phyloP scores from a whole-genome alignment of 2,329 filamentous ascomycete species.

The Pestalotiopsis sp. region DNA sequence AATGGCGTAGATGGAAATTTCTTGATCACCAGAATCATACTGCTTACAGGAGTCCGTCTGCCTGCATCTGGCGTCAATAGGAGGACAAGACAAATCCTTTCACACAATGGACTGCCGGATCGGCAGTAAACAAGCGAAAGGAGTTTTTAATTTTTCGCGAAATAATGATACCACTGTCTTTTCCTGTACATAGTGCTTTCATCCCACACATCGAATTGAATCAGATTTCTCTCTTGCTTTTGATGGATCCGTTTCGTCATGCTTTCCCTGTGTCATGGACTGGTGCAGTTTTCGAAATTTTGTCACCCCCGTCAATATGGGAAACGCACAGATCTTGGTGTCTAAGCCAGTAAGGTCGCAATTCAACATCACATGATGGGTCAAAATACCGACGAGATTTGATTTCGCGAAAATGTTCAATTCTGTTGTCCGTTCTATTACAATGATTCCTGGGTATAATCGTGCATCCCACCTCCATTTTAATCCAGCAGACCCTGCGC shows the following conservation, averaged over 20 bases:
- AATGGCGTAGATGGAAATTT: constrained; percentile 5
- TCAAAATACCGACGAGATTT: not conserved
- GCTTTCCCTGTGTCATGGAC: not conserved
- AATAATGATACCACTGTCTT: not conserved
- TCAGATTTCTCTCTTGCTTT: not conserved
- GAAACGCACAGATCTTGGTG: not conserved
- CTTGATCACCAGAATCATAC: not conserved
- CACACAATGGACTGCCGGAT: not conserved
- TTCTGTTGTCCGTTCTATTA: not conserved
- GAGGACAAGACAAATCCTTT: not conserved
- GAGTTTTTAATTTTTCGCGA: not conserved
- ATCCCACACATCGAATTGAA: not conserved
- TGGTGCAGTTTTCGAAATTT: not conserved
- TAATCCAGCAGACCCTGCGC: constrained; percentile 70
- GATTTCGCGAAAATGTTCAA: not conserved
- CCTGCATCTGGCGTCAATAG: not conserved
- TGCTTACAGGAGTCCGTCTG: not conserved
- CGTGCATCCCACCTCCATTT: constrained; percentile 11
- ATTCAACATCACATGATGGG: too few species aligned
- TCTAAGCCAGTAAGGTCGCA: not conserved
- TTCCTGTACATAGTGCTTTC: not conserved
- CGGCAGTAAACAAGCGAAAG: not conserved
- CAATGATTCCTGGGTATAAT: constrained; percentile 10
- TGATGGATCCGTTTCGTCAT: not conserved
- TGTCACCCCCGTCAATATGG: not conserved